These are phyloP conservation scores for Larix sibirica DNA, from an alignment of 83 land plant genomes.

Conservation along the genomic window DNA sequence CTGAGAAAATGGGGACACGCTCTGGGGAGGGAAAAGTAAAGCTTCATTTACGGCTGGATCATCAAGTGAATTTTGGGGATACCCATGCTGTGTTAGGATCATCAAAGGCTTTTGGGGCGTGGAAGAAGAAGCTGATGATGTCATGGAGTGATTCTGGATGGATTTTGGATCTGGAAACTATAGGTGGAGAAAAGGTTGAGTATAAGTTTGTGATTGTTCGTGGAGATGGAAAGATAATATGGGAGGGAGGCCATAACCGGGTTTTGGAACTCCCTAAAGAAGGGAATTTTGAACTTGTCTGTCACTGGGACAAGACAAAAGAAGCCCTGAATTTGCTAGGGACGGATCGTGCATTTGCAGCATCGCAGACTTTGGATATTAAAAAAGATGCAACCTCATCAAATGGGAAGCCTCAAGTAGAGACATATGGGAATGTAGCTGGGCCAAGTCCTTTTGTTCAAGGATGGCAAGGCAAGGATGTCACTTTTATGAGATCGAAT, in stretches of 20 bases:
- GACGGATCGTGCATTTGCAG: background rate
- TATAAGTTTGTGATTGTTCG: conserved; percentile 76
- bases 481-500: conserved; percentile 81
- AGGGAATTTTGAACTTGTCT: conserved; percentile 61
- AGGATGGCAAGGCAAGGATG: conserved; percentile 86
- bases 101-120: conserved; percentile 71
- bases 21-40: conserved; percentile 39
- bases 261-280: conserved; percentile 52
- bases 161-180: conserved; percentile 68
- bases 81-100: conserved; percentile 83
- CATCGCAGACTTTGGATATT: conserved; percentile 6
- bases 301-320: conserved; percentile 73
- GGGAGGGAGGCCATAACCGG: conserved; percentile 90
- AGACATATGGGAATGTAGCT: conserved; percentile 19
- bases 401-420: conserved; percentile 28
- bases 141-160: conserved; percentile 91
- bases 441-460: conserved; percentile 71
- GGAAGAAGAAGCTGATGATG: conserved; percentile 77
- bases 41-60: conserved; percentile 55
- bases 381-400: conserved; percentile 18
- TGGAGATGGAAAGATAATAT: conserved; percentile 38
- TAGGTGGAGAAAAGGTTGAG: conserved; percentile 59
- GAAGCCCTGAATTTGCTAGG: conserved; percentile 37
- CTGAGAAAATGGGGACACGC: conserved; percentile 25
- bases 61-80: conserved; percentile 93